Evolutionary conservation across 441 rosid genomes (phyloP), one percentile per base, ranked within the genome.

Genomic region (Eutrema salsugineum): DNA sequence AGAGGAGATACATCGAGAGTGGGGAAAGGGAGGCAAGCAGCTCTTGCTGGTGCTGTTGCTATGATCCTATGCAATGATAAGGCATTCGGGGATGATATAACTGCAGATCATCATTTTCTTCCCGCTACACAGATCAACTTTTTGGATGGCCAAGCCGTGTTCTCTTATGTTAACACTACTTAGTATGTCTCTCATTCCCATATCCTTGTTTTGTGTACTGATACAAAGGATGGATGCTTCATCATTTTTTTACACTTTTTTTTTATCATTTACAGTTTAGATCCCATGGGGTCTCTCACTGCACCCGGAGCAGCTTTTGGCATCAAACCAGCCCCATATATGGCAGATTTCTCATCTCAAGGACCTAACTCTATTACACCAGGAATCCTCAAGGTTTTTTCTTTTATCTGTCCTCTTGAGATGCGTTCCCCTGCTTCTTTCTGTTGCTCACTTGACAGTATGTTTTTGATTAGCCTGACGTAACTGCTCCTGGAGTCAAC

Each of bases 121-220:
- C 66, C 66, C 1, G 66, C 66, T 43, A 62, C 66, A 44, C 66
- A 62, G 4, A 62, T 62, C 66, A 62, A 62, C 40, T 43, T 27
- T 43, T 3, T 43, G 3, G 53, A 62, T 28, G 47, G 66, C 9
- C 40, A 62, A 44, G 66, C 53, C 6, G 11, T 43, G 27, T 62
- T 62, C 66, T 62, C 66, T 15, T 62, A 62, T 40, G 53, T 62
- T 62, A 62, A 62, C 53, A 43, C 66, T 16, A 62, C 67, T 44
- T 62, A 62, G 54, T 62, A 44, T 28, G 66, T 9, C 17, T 27
- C 66, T 22, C 27, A 35, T 35, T 10, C 10, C 24, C 63, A 16
- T 35, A 62, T 43, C n/a, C 11, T 42, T 42, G 20, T 40, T 10
- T n/a, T 61, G 33, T n/a, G 22, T 42, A 42, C 33, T 61, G 47